These are phyloP conservation scores for Blakeslea trispora DNA, from an alignment of 371 early-diverging fungal species.

Conservation along the genomic window DNA sequence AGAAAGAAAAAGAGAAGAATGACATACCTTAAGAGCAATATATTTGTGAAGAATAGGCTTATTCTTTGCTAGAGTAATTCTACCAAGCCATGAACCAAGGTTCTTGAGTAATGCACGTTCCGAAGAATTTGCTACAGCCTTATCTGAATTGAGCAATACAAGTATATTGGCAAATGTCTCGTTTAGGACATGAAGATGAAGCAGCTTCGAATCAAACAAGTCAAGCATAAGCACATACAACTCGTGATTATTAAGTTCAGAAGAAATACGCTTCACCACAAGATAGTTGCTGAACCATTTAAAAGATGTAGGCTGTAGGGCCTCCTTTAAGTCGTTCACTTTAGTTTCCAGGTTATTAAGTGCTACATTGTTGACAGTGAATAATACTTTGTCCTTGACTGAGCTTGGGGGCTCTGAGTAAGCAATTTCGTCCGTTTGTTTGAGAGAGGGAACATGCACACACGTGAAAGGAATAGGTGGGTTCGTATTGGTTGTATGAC, in stretches of 20 bases:
- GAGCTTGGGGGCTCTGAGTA: conserved; percentile 65
- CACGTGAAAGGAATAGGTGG: conserved; percentile 24
- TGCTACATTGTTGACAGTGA: conserved; percentile 93
- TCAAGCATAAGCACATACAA: conserved; percentile 83
- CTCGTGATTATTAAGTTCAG: conserved; percentile 91
- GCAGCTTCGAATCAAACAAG: conserved; percentile 55
- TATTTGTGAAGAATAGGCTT: conserved; percentile 92
- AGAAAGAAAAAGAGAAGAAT: not conserved
- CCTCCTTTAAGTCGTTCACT: conserved; percentile 71
- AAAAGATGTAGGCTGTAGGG: conserved; percentile 64
- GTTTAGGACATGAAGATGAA: conserved; percentile 72
- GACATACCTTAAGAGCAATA: conserved; percentile 84
- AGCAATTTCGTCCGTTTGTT: conserved; percentile 23
- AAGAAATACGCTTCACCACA: conserved; percentile 87
- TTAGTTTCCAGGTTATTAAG: conserved; percentile 81
- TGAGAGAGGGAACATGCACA: conserved; percentile 38
- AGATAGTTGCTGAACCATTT: conserved; percentile 92
- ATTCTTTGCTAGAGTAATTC: conserved; percentile 88
- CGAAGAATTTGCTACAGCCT: conserved; percentile 82
- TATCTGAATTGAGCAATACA: conserved; percentile 86
- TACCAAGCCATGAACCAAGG: conserved; percentile 95
- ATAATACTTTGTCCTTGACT: conserved; percentile 86
- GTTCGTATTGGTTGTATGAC: not conserved
- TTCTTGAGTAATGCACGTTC: conserved; percentile 91
- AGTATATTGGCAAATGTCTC: conserved; percentile 87